phyloP scores from a whole-genome alignment of 768 basidiomycete species.

The Collybiopsis luxurians region DNA sequence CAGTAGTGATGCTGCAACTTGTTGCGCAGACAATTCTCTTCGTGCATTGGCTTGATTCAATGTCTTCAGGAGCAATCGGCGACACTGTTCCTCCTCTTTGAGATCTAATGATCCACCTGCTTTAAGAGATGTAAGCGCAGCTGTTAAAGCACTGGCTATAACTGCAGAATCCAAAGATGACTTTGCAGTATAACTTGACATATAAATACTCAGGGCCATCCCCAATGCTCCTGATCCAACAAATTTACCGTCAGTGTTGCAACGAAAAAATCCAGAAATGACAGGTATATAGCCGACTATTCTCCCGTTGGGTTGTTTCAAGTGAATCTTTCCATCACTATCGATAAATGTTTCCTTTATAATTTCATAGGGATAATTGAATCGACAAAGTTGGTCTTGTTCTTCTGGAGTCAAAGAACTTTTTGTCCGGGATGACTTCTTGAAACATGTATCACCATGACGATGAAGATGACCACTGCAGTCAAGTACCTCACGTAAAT shows the following conservation, averaged over 20 bases:
- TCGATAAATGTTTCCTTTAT: slow-evolving; percentile 9
- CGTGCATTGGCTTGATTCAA: slow-evolving; percentile 6
- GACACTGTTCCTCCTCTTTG: background rate
- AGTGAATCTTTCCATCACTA: slow-evolving; percentile 12
- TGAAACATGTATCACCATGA: background rate
- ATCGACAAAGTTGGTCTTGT: slow-evolving; percentile 3
- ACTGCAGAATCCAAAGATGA: slow-evolving; percentile 8
- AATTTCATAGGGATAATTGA: slow-evolving; percentile 1
- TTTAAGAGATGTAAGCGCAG: background rate
- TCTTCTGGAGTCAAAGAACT: background rate
- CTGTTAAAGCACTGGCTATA: slow-evolving; percentile 13
- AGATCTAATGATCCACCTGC: too few relatives aligned
- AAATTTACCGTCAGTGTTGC: slow-evolving; percentile 15
- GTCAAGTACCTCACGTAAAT: background rate
- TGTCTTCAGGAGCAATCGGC: slow-evolving; percentile 5
- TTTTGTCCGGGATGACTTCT: background rate
- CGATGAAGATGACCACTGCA: background rate
- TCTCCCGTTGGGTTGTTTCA: slow-evolving; percentile 1
- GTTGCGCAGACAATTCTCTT: slow-evolving; percentile 6
- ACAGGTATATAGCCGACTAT: slow-evolving; percentile 12
- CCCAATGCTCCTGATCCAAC: slow-evolving; percentile 11
- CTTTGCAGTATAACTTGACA: slow-evolving; percentile 10
- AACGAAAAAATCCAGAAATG: slow-evolving; percentile 8
- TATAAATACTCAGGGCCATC: slow-evolving; percentile 9
- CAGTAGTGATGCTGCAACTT: slow-evolving; percentile 1